Evolutionary conservation across 495 filamentous ascomycete species (phyloP), one percentile per base, ranked within the genome.

Genomic region (Annulohypoxylon moriforme): DNA sequence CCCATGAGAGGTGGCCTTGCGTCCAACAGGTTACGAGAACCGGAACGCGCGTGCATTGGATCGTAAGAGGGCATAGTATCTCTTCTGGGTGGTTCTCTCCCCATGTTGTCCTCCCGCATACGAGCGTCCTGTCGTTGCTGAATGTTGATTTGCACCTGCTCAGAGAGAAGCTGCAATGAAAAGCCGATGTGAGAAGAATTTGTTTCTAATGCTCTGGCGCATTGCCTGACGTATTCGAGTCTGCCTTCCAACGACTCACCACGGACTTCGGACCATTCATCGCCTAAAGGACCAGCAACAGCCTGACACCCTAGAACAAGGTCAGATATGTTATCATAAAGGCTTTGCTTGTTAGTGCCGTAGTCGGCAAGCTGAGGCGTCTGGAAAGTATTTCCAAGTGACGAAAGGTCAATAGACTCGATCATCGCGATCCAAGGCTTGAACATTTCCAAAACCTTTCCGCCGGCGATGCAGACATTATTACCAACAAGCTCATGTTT

Each of bases 231-330:
- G 63, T 90, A 89, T 69, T 90, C 92, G 36, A 99, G 76, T 38
- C 95, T 89, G 67, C 94, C 93, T 68, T 97, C 95, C n/a, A 99
- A 84, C 14, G 94, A 92, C 75, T 95, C 93, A 3, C 94, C 93
- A n/a, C 94, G 89, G 11, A 92, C 82, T 72, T 96, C 94, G 20
- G 94, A 88, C 96, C 96, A 99, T 79, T 99, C 96, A 77, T 99
- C 96, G 10, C 90, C 92, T 29, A 99, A 82, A 34, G 96, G 95
- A 13, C 93, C 92, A 10, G 94, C 91, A 10, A 98, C 90, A 7
- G 89, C 89, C 78, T 98, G 95, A 77, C 94, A 97, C 61, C 90
- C 89, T 18, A 97, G 76, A 11, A 98, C 80, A 47, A 99, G 86
- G 75, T 99, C 96, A 46, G 93, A 93, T 66, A 97, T 91, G 20